A percentile compares a stretch with the other conserved stretches of the same genome.
Conservation (phyloP, 208 protist species). For the Leishmania guyanensis region DNA sequence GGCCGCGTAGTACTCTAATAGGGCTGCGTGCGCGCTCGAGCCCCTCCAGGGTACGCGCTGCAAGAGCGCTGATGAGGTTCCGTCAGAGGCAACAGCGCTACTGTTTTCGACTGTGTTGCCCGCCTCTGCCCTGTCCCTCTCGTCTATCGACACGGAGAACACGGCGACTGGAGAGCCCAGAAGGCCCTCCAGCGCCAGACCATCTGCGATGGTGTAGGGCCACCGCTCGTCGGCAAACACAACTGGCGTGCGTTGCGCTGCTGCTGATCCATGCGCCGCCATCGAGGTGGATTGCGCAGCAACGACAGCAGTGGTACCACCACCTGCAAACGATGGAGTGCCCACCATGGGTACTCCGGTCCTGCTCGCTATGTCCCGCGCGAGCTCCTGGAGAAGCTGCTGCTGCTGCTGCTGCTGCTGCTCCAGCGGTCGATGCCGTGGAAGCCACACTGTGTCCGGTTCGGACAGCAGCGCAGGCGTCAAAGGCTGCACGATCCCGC, state of each 20-base stretch:
- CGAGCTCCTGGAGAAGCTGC: not conserved
- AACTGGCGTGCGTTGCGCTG: not conserved
- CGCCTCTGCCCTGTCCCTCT: not conserved
- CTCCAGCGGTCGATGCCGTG: not conserved
- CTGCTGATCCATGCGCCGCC: not conserved
- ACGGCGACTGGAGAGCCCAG: constrained; percentile 6
- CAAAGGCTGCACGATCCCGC: not conserved
- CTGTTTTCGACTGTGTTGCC: not conserved
- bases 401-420: constrained; percentile 6
- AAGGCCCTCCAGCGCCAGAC: constrained; percentile 10
- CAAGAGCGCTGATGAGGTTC: not conserved
- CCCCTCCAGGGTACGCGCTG: not conserved
- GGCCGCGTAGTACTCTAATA: constrained; percentile 15
- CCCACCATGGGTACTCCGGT: not conserved
- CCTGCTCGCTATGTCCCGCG: not conserved
- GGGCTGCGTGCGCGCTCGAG: constrained; percentile 9
- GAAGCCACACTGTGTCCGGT: not conserved
- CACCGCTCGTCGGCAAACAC: constrained; percentile 1
- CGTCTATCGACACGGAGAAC: constrained; percentile 6
- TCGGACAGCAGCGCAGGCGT: not conserved
- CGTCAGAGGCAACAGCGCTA: not conserved
- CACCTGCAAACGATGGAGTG: not conserved
- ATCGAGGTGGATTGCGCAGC: not conserved
- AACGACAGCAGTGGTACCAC: not conserved
- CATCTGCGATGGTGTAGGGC: constrained; percentile 14